A percentile compares a stretch with the other conserved stretches of the same genome.
Evolutionary conservation across 768 basidiomycete genomes (phyloP).

Genomic region (Lactarius indigo): DNA sequence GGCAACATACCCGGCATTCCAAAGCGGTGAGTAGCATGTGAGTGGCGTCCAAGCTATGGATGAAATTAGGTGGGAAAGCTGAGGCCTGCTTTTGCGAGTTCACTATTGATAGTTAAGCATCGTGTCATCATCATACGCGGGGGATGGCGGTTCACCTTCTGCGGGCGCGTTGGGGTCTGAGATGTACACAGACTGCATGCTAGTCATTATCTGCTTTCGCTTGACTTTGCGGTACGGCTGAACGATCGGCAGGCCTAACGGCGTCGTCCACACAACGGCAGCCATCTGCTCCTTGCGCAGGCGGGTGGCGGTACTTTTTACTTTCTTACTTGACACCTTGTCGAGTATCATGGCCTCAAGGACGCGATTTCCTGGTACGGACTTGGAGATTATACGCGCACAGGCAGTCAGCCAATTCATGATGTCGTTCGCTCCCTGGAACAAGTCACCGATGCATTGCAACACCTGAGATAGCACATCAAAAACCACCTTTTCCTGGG

Average conservation of each 20-base stretch:
- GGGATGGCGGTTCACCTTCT: slow-evolving; percentile 44
- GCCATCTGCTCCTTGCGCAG: slow-evolving; percentile 91
- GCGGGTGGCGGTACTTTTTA: slow-evolving; percentile 32
- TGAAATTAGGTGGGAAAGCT: slow-evolving; percentile 98
- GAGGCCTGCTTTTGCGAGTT: slow-evolving; percentile 85
- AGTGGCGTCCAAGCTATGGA: slow-evolving; percentile 95
- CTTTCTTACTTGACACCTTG: slow-evolving; percentile 10
- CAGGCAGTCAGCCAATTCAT: slow-evolving; percentile 86
- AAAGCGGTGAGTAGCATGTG: slow-evolving; percentile 98
- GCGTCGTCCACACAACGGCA: slow-evolving; percentile 93
- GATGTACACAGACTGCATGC: slow-evolving; percentile 84
- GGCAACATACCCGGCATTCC: slow-evolving; percentile 66
- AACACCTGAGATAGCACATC: slow-evolving; percentile 47
- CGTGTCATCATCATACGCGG: background rate
- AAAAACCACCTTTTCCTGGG: background rate
- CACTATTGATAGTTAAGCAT: slow-evolving; percentile 41
- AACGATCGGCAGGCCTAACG: slow-evolving; percentile 91
- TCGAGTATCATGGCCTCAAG: slow-evolving; percentile 39
- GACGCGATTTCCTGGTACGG: slow-evolving; percentile 71
- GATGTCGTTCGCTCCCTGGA: slow-evolving; percentile 87
- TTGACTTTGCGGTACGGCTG: slow-evolving; percentile 89
- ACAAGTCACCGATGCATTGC: slow-evolving; percentile 83
- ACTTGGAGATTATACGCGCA: slow-evolving; percentile 82
- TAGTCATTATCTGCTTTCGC: slow-evolving; percentile 80
- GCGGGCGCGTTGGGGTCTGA: slow-evolving; percentile 76